These are phyloP conservation scores for Monosporascus sp. DNA, from an alignment of 2,329 filamentous ascomycete species.

Conservation along the genomic window DNA sequence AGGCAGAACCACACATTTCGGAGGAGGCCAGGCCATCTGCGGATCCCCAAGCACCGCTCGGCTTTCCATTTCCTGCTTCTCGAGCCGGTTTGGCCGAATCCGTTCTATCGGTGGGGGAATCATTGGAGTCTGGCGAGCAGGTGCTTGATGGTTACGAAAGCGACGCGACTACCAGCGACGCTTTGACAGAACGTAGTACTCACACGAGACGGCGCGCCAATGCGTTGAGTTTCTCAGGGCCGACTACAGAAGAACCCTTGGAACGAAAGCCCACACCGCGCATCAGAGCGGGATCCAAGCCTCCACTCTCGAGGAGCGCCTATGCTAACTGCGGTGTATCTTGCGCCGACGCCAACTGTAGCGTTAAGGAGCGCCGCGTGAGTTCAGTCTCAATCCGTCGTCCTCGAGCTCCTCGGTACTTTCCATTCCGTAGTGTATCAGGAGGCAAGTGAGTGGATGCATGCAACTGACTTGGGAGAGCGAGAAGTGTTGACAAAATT, in stretches of 20 bases:
- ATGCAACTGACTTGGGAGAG: too few relatives aligned
- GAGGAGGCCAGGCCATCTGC: too few relatives aligned
- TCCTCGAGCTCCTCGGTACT: not conserved
- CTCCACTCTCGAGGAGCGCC: slow-evolving; percentile 20
- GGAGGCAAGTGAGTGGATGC: not conserved
- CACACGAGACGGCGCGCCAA: not conserved
- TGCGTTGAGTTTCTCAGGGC: not conserved
- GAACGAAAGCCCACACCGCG: slow-evolving; percentile 11
- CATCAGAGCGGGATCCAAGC: slow-evolving; percentile 18
- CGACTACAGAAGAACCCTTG: not conserved
- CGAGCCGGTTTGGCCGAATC: not conserved
- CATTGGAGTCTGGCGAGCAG: slow-evolving; percentile 6
- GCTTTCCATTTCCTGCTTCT: not conserved
- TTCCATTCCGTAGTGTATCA: not conserved
- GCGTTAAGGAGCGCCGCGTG: not conserved
- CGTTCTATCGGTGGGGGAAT: not conserved
- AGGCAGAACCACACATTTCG: not conserved
- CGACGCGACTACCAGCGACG: slow-evolving; percentile 1
- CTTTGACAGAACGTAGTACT: not conserved
- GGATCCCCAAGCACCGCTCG: too few relatives aligned
- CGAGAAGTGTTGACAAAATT: too few relatives aligned
- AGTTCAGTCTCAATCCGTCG: not conserved
- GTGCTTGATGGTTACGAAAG: slow-evolving; percentile 5
- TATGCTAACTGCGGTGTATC: slow-evolving; percentile 6
- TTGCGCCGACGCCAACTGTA: not conserved